Evolutionary conservation across 305 asterid species (phyloP).

Genomic region (Rubia tinctorum): DNA sequence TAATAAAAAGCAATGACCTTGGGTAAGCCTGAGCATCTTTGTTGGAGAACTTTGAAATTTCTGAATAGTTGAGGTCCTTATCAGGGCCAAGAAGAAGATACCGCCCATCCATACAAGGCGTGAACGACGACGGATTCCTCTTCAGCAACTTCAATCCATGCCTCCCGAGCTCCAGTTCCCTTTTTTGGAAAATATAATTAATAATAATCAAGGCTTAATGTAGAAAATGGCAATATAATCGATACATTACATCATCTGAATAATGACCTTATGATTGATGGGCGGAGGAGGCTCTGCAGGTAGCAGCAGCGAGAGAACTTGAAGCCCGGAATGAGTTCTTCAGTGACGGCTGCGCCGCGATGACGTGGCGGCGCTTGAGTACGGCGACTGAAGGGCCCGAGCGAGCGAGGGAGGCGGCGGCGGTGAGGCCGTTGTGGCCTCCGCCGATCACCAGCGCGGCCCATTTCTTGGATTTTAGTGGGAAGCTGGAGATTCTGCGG

Average conservation of each 20-base stretch:
- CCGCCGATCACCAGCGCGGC: conserved; percentile 91
- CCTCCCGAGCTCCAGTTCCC: conserved; percentile 79
- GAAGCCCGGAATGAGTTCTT: conserved; percentile 89
- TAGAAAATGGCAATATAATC: background rate
- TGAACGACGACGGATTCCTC: conserved; percentile 87
- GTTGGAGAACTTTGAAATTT: conserved; percentile 85
- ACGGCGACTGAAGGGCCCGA: conserved; percentile 94
- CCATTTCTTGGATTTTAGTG: conserved; percentile 52
- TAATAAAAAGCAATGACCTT: conserved; percentile 31
- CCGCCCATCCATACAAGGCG: conserved; percentile 87
- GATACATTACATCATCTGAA: background rate
- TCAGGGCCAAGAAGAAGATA: conserved; percentile 85
- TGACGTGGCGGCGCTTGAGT: conserved; percentile 88
- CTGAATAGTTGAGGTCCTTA: conserved; percentile 55
- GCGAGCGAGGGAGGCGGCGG: conserved; percentile 93
- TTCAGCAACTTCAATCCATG: conserved; percentile 84
- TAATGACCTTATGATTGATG: conserved; percentile 54
- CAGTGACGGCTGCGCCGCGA: conserved; percentile 98
- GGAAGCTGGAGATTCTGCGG: conserved; percentile 8
- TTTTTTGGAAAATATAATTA: conserved; percentile 10
- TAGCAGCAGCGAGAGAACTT: conserved; percentile 97
- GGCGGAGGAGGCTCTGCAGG: conserved; percentile 97
- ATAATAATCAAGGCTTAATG: background rate
- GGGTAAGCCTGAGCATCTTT: conserved; percentile 84
- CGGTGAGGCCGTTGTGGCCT: conserved; percentile 95